Base-by-base conservation (phyloP, 2,329 filamentous ascomycete genomes). In the Hypoxylon sp. region DNA sequence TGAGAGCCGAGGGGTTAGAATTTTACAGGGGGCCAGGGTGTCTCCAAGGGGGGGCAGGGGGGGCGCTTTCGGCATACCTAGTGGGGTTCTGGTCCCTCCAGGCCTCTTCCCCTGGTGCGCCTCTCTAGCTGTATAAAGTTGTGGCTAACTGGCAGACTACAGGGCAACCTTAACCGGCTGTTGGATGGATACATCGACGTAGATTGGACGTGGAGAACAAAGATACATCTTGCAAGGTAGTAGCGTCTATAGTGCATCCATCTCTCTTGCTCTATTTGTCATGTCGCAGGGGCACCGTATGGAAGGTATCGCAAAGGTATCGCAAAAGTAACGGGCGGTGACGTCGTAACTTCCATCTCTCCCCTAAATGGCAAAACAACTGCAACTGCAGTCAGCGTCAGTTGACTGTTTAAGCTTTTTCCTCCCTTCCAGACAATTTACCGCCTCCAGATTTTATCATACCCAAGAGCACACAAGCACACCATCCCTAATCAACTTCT, bases 1-100 rank as follows among this genome's bases (percentile, higher is more conserved):
- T 69, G 61, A 69, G 58, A 72, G 70, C 70, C 70, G 70, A 72
- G 70, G 70, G 68, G 65, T 68, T 71, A 61, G 66, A 66, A 62
- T 59, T 67, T 67, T 71, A 69, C 70, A 71, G 70, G 70, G 70
- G 68, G 50, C 27, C 20, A 27, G 37, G 64, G 7, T 13, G 17
- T 51, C 57, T 61, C 57, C 48, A 61, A 58, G 40, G 40, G 53
- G 60, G 67, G 67, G 68, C 63, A 58, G 40, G 40, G 53, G 60
- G 67, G 67, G 68, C 63, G 68, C 57, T 70, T 68, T 72, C 68
- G 68, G 70, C 68, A 70, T 69, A 57, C 44, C 57, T 54, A 61
- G 65, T 69, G 63, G 65, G 68, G 68, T 72, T 68, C 51, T 57
- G 40, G 14, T 20, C 14, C 25, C n/a, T 53, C 7, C 3, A 56